phyloP scores from a whole-genome alignment of 2,329 filamentous ascomycete genomes.

The Aphanocladium album region DNA sequence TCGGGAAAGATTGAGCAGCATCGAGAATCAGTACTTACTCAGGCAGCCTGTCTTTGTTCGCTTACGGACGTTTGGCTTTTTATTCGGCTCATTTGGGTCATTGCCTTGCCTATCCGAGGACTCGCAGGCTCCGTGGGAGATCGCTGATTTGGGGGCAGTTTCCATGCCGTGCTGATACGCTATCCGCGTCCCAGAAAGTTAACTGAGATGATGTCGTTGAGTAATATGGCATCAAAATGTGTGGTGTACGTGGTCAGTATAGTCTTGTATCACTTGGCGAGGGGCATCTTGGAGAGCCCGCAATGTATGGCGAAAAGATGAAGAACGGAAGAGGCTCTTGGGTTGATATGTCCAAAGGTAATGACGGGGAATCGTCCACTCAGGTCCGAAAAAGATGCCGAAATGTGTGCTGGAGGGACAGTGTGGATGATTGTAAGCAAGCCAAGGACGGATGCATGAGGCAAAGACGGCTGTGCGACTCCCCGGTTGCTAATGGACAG shows the following conservation, averaged over 20 bases:
- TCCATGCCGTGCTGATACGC: not conserved
- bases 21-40: slow-evolving; percentile 49
- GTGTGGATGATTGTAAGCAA: not conserved
- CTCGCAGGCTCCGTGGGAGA: slow-evolving; percentile 14
- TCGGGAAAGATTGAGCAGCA: no score
- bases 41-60: slow-evolving; percentile 90
- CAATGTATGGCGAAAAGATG: not conserved
- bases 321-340: not conserved
- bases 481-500: slow-evolving; percentile 2
- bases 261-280: slow-evolving; percentile 7
- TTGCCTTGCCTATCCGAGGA: slow-evolving; percentile 30
- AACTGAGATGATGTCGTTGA: not conserved
- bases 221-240: not conserved
- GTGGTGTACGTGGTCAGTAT: not conserved
- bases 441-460: slow-evolving; percentile 9
- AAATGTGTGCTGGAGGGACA: not conserved
- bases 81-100: slow-evolving; percentile 38
- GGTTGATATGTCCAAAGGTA: not conserved
- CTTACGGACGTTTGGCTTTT: slow-evolving; percentile 51
- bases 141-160: not conserved
- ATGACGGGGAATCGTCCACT: not conserved
- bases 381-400: not conserved
- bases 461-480: slow-evolving; percentile 6
- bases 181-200: not conserved
- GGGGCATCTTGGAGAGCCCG: slow-evolving; percentile 3